These are phyloP conservation scores for Rhizophora mangle DNA, from an alignment of 345 rosid genomes.

Conservation along the genomic window DNA sequence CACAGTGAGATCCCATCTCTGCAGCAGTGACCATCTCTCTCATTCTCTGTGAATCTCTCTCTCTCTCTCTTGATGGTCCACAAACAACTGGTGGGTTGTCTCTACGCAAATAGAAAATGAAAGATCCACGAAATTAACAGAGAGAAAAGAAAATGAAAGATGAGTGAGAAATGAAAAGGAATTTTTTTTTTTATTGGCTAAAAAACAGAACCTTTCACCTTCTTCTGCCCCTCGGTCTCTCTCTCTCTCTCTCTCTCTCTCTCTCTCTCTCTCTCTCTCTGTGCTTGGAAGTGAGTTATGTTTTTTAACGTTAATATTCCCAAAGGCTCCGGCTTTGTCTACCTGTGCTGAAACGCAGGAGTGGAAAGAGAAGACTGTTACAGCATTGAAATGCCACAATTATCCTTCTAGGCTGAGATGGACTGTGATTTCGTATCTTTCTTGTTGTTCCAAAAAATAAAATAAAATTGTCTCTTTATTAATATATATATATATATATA, in stretches of 20 bases:
- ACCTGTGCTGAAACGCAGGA: too few species aligned
- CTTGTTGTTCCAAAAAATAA: too few species aligned
- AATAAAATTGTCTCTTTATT: too few species aligned
- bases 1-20: slow-evolving; percentile 10
- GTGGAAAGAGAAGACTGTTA: too few species aligned
- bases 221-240: background rate
- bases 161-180: background rate
- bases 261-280: background rate
- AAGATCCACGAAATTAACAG: slow-evolving; percentile 9
- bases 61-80: slow-evolving; percentile 6
- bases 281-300: background rate
- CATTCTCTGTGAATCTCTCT: slow-evolving; percentile 1
- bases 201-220: slow-evolving; percentile 9
- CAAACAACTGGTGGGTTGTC: slow-evolving; percentile 15
- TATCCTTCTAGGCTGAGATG: too few species aligned
- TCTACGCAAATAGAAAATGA: background rate
- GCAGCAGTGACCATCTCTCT: slow-evolving; percentile 3
- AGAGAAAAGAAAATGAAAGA: background rate
- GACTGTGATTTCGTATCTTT: too few species aligned
- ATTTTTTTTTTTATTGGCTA: background rate
- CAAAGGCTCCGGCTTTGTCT: too few species aligned
- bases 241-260: background rate
- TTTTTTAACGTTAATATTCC: too few species aligned
- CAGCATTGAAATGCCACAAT: too few species aligned
- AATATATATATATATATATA: too few species aligned